Percentiles rank a stretch among this genome's conserved stretches.
Conservation (phyloP, 768 basidiomycete species). For the Rhizopogon roseolus region DNA sequence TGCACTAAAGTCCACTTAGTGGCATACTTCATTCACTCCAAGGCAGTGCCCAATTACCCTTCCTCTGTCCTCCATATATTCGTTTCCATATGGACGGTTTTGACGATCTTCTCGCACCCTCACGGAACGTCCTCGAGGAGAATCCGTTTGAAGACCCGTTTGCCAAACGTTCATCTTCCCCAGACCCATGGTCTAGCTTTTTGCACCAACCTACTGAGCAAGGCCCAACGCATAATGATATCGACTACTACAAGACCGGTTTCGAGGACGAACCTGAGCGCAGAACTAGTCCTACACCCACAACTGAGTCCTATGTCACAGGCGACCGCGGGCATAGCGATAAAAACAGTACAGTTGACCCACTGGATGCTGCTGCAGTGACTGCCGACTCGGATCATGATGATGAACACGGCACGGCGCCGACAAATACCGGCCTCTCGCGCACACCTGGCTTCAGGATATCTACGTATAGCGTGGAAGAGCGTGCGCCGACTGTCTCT, state of each 20-base stretch:
- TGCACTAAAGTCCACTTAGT: not conserved
- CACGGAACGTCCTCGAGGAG: constrained; percentile 57
- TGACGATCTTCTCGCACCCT: constrained; percentile 67
- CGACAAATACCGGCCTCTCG: constrained; percentile 8
- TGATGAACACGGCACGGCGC: constrained; percentile 17
- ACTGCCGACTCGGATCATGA: constrained; percentile 25
- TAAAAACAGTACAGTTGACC: constrained; percentile 6
- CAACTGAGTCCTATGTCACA: constrained; percentile 33
- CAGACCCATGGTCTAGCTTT: constrained; percentile 74
- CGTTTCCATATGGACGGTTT: constrained; percentile 59
- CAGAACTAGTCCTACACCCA: constrained; percentile 12
- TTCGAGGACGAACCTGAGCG: constrained; percentile 21
- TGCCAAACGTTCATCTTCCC: constrained; percentile 57
- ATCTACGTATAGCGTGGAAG: constrained; percentile 17
- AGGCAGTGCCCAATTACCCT: not conserved
- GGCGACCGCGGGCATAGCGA: constrained; percentile 29
- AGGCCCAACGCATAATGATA: constrained; percentile 14
- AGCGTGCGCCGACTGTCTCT: constrained; percentile 16
- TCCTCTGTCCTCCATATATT: not conserved
- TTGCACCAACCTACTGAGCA: constrained; percentile 29
- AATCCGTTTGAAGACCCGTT: constrained; percentile 79
- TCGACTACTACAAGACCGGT: constrained; percentile 24
- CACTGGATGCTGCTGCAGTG: constrained; percentile 33
- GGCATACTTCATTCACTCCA: too few relatives aligned
- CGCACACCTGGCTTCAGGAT: constrained; percentile 49